phyloP scores from a whole-genome alignment of 257 asterid species.

The Jacaranda copaia region DNA sequence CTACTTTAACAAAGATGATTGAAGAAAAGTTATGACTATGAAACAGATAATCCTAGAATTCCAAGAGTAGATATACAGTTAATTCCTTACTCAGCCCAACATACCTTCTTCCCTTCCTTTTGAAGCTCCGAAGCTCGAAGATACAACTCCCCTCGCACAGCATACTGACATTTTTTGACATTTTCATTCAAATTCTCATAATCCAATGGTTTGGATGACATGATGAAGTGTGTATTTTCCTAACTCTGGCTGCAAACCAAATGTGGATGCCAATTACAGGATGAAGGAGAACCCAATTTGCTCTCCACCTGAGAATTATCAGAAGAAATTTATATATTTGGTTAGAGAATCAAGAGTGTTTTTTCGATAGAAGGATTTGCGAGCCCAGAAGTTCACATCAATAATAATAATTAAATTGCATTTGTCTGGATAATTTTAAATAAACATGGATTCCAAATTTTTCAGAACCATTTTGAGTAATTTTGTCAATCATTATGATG shows the following conservation, averaged over 20 bases:
- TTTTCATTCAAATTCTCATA: slow-evolving; percentile 94
- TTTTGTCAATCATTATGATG: background rate
- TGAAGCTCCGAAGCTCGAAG: slow-evolving; percentile 99
- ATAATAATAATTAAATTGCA: background rate
- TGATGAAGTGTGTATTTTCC: slow-evolving; percentile 29
- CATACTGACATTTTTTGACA: slow-evolving; percentile 95
- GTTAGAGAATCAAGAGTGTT: slow-evolving; percentile 9
- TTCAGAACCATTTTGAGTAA: background rate
- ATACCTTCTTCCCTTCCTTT: slow-evolving; percentile 98
- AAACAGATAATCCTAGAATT: background rate
- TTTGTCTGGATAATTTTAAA: background rate
- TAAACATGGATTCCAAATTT: background rate
- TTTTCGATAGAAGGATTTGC: background rate
- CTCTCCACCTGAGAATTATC: slow-evolving; percentile 29
- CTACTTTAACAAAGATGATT: background rate
- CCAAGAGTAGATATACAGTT: background rate
- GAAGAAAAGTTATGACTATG: background rate
- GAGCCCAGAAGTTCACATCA: background rate
- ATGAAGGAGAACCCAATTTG: slow-evolving; percentile 29
- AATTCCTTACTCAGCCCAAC: background rate
- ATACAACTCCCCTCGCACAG: slow-evolving; percentile 99
- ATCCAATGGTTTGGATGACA: slow-evolving; percentile 56
- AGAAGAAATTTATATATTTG: background rate
- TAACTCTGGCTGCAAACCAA: slow-evolving; percentile 1
- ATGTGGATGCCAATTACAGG: background rate